Evolutionary conservation across 2,329 filamentous ascomycete species (phyloP).

Genomic region (Periconia macrospinosa): DNA sequence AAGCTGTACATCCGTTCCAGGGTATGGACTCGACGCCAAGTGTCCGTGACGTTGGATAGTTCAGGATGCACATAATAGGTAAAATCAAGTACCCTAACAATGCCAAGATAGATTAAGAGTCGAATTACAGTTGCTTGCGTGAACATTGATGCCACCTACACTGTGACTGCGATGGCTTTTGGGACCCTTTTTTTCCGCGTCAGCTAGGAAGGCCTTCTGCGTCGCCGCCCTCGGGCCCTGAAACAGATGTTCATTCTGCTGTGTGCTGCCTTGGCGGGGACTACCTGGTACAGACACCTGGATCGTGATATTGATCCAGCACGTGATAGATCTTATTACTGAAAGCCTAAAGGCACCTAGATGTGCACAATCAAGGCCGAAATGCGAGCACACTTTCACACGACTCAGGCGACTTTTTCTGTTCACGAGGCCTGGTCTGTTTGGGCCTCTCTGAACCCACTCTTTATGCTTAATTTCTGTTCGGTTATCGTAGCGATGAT

Average conservation of each 20-base stretch:
- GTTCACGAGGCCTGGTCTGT: no score
- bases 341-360: no score
- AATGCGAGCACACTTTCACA: no score
- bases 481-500: no score
- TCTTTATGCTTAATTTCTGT: no score
- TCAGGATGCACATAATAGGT: background rate
- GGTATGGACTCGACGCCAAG: background rate
- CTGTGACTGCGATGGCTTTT: conserved; percentile 85
- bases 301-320: conserved; percentile 71
- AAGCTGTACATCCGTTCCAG: conserved; percentile 4
- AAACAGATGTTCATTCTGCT: conserved; percentile 98
- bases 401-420: no score
- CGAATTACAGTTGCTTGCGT: conserved; percentile 71
- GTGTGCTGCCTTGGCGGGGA: conserved; percentile 73
- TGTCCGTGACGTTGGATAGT: background rate
- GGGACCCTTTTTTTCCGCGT: conserved; percentile 68
- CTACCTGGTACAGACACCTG: conserved; percentile 78
- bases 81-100: background rate
- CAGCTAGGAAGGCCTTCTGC: conserved; percentile 75
- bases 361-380: no score
- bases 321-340: conserved; percentile 80
- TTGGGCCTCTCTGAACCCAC: no score
- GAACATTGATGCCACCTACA: conserved; percentile 84
- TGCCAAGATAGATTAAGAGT: conserved; percentile 3
- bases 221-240: conserved; percentile 66